These are phyloP conservation scores for Camelina hispida DNA, from an alignment of 345 rosid genomes.

Conservation along the genomic window DNA sequence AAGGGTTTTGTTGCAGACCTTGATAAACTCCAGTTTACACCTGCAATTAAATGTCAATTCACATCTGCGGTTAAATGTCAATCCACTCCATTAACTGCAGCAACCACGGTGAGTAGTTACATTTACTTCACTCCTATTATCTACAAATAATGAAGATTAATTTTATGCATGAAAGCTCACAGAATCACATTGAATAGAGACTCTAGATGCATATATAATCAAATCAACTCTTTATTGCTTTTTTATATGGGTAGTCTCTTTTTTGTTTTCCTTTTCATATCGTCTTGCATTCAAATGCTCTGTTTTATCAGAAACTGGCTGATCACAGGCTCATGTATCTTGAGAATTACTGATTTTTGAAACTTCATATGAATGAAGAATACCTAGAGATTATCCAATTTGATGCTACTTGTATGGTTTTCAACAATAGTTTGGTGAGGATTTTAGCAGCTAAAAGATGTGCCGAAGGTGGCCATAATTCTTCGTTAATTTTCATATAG, in stretches of 20 bases:
- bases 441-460: slow-evolving; percentile 10
- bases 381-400: background rate
- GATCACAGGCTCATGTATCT: slow-evolving; percentile 20
- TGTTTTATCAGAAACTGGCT: slow-evolving; percentile 5
- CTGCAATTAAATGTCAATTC: slow-evolving; percentile 67
- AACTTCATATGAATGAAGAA: slow-evolving; percentile 20
- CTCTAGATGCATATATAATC: slow-evolving; percentile 14
- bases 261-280: slow-evolving; percentile 7
- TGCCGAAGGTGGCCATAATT: slow-evolving; percentile 14
- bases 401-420: slow-evolving; percentile 5
- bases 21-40: slow-evolving; percentile 76
- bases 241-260: slow-evolving; percentile 16
- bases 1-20: slow-evolving; percentile 85
- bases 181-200: slow-evolving; percentile 14
- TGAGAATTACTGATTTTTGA: slow-evolving; percentile 2
- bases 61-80: slow-evolving; percentile 80
- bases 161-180: slow-evolving; percentile 9
- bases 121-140: slow-evolving; percentile 21
- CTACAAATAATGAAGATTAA: background rate
- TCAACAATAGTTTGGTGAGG: slow-evolving; percentile 5
- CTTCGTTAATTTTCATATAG: slow-evolving; percentile 13
- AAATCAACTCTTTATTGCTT: background rate
- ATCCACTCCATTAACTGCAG: slow-evolving; percentile 55
- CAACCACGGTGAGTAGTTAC: slow-evolving; percentile 62
- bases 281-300: slow-evolving; percentile 9